Base-by-base conservation (phyloP, 164 flowering plant genomes). In the Nymphaea colorata region DNA sequence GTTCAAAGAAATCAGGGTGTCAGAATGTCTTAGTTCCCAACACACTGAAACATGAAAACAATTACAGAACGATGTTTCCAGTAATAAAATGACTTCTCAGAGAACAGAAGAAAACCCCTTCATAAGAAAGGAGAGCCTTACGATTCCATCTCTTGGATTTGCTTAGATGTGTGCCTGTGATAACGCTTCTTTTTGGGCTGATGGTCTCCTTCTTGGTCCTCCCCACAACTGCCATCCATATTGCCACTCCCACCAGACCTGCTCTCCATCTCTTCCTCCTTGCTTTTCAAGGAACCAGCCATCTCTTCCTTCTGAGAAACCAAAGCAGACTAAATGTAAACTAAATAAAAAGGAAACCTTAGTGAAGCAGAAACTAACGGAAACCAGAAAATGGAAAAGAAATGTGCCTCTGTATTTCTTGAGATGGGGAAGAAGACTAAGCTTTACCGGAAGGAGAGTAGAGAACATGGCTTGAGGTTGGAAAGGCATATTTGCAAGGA, bases 131-230 rank as follows among this genome's bases (percentile, higher is more conserved):
- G 62, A 65, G 61, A 25, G 55, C 25, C 77, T 12, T 88, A 94
- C 98, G 89, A 71, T 82, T 94, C 98, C 98, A 94, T 91, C 70
- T 87, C 95, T 79, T 91, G 97, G 82, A 91, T 94, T 89, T 94
- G 97, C 45, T 83, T 85, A 15, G 86, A 81, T 18, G 93, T 91
- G 82, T 94, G 98, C 6, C 98, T 74, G 70, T 91, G 97, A 71
- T 91, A 94, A 5, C 95, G 90, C 74, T 94, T 94, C 81, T 84
- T 91, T 84, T 91, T 92, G 2, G 93, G 93, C 45, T 79, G 76
- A 59, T 75, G 80, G 41, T 78, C 72, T n/a, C 64, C 64, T 60
- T 71, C 72, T 18, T 89, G 92, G 43, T 68, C 83, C 60, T 89
- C 96, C 36, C 85, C 89, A 2, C 80, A 90, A 0, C 88, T 84